These are phyloP conservation scores for Drechslerella dactyloides DNA, from an alignment of 2,329 filamentous ascomycete species.

Conservation along the genomic window DNA sequence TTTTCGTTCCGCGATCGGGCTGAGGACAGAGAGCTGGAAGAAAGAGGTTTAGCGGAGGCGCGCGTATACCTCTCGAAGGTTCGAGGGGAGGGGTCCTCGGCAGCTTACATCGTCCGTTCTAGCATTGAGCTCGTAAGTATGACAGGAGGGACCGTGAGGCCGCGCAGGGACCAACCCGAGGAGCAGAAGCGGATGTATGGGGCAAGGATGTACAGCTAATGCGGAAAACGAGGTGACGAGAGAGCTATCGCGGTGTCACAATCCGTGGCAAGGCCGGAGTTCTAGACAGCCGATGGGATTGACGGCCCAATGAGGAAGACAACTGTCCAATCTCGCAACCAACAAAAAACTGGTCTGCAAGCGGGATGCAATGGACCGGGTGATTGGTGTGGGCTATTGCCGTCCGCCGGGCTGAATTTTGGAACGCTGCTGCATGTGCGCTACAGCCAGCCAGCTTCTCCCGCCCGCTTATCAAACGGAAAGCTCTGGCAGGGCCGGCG, in stretches of 20 bases:
- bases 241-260: conserved; percentile 46
- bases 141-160: conserved; percentile 27
- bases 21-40: conserved; percentile 43
- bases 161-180: conserved; percentile 37
- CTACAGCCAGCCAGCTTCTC: conserved; percentile 37
- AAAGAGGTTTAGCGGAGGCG: conserved; percentile 20
- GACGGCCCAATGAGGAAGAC: conserved; percentile 48
- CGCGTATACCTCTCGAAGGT: conserved; percentile 14
- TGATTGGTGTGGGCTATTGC: conserved; percentile 51
- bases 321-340: conserved; percentile 52
- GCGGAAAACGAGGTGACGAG: conserved; percentile 39
- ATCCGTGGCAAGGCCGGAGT: conserved; percentile 29
- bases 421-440: conserved; percentile 50
- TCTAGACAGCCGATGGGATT: conserved; percentile 36
- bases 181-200: conserved; percentile 21
- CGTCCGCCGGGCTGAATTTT: conserved; percentile 49
- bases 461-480: conserved; percentile 22
- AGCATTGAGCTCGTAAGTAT: conserved; percentile 46
- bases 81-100: conserved; percentile 18
- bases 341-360: conserved; percentile 42
- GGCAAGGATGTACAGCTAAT: conserved; percentile 50
- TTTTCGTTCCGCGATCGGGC: conserved; percentile 49
- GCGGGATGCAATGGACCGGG: conserved; percentile 36
- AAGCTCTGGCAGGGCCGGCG: conserved; percentile 21
- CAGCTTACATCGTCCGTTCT: conserved; percentile 48